Percentiles rank a stretch among this genome's conserved stretches.
These are phyloP conservation scores for Fusarium verticillioides DNA, from an alignment of 2,329 filamentous ascomycete species.

Conservation along the genomic window DNA sequence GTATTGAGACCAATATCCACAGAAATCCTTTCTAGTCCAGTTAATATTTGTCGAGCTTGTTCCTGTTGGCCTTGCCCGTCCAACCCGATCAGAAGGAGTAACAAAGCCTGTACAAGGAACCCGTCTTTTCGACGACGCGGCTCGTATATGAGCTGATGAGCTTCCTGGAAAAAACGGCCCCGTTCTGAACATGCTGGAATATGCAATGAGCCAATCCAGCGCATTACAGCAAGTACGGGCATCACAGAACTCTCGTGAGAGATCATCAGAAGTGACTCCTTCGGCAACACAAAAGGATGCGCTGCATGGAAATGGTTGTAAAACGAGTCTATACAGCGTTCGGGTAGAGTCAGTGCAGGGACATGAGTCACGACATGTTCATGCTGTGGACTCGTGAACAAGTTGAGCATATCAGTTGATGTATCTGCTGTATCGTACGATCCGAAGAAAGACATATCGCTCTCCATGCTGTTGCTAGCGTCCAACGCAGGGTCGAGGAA, in stretches of 20 bases:
- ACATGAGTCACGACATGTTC: constrained; percentile 31
- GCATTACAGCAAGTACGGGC: constrained; percentile 64
- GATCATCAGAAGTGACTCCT: constrained; percentile 60
- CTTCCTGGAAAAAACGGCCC: constrained; percentile 67
- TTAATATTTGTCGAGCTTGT: constrained; percentile 74
- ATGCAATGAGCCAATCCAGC: constrained; percentile 67
- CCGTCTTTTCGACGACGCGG: constrained; percentile 62
- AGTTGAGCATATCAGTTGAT: constrained; percentile 34
- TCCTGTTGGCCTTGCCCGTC: constrained; percentile 80
- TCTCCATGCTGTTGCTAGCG: constrained; percentile 8
- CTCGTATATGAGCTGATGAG: constrained; percentile 61
- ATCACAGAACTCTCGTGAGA: constrained; percentile 60
- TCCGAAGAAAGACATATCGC: constrained; percentile 25
- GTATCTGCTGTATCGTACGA: constrained; percentile 38
- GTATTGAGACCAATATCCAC: constrained; percentile 81
- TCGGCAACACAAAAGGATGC: constrained; percentile 69
- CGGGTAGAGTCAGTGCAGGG: constrained; percentile 53
- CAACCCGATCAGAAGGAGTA: constrained; percentile 80
- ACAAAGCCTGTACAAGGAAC: constrained; percentile 79
- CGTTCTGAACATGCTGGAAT: constrained; percentile 59
- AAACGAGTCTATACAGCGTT: constrained; percentile 67
- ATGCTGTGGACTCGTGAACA: constrained; percentile 31
- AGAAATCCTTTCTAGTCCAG: constrained; percentile 75
- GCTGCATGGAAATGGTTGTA: constrained; percentile 68
- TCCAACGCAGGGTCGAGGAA: constrained; percentile 13